These are phyloP conservation scores for Primulina eburnea DNA, from an alignment of 257 asterid species.

Conservation along the genomic window DNA sequence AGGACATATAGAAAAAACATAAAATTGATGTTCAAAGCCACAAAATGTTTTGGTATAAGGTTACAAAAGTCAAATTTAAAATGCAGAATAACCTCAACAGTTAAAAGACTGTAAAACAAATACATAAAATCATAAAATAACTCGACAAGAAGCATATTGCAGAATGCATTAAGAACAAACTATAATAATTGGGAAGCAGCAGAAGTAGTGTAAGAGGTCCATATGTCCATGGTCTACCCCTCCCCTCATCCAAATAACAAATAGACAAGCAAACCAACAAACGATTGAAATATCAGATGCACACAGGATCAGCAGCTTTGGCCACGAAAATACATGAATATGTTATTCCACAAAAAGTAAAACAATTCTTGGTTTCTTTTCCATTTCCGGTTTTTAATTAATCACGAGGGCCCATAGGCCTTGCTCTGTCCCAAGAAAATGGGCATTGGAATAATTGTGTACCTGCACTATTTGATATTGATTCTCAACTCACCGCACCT, in stretches of 20 bases:
- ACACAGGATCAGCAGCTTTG: constrained; percentile 10
- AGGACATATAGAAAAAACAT: constrained; percentile 23
- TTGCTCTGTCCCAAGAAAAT: neutral
- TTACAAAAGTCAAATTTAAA: neutral
- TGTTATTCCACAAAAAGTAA: constrained; percentile 3
- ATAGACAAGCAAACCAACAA: neutral
- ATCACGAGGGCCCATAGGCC: neutral
- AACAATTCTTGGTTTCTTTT: too few species aligned
- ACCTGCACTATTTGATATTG: neutral
- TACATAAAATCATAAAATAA: constrained; percentile 4
- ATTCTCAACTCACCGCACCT: constrained; percentile 2
- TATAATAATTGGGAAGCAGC: neutral
- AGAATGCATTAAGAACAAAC: neutral
- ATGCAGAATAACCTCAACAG: constrained; percentile 12
- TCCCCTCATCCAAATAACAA: neutral
- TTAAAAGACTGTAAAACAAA: constrained; percentile 5
- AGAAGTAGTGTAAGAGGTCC: constrained; percentile 4
- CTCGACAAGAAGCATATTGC: neutral
- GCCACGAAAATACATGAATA: neutral
- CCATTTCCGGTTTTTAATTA: neutral
- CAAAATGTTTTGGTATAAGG: constrained; percentile 12
- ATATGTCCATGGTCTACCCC: neutral
- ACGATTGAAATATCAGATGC: neutral
- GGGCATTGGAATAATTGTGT: neutral
- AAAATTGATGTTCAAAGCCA: constrained; percentile 6